Conservation (phyloP, 495 filamentous ascomycete genomes). For the Cairneyella variabilis region DNA sequence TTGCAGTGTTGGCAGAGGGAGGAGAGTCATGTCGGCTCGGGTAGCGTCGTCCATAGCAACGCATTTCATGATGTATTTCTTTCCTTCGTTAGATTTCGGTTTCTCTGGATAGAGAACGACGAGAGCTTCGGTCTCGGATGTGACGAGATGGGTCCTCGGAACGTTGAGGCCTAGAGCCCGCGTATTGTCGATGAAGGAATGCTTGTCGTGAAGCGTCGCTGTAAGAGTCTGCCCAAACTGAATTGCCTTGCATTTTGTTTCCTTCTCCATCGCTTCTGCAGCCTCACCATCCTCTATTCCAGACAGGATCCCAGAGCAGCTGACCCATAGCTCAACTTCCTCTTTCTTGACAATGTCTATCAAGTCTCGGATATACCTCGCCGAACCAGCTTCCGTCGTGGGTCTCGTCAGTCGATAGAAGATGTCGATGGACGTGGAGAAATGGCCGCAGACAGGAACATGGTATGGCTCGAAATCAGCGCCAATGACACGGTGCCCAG, state of each 20-base stretch:
- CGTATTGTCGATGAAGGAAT: slow-evolving; percentile 54
- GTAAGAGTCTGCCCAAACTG: slow-evolving; percentile 40
- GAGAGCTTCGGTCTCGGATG: slow-evolving; percentile 47
- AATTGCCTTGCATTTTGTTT: slow-evolving; percentile 57
- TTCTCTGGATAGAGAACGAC: slow-evolving; percentile 43
- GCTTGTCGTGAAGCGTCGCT: slow-evolving; percentile 50
- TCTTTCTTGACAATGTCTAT: slow-evolving; percentile 56
- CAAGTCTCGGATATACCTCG: slow-evolving; percentile 30
- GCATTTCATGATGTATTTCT: slow-evolving; percentile 60
- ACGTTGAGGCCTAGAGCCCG: slow-evolving; percentile 43
- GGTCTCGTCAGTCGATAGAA: slow-evolving; percentile 51
- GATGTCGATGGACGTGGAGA: slow-evolving; percentile 40
- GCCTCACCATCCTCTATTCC: slow-evolving; percentile 61
- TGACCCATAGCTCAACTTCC: slow-evolving; percentile 68
- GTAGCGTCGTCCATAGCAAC: slow-evolving; percentile 45
- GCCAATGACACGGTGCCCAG: slow-evolving; percentile 69
- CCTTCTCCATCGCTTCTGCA: slow-evolving; percentile 54
- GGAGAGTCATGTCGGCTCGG: slow-evolving; percentile 42
- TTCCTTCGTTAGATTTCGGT: slow-evolving; percentile 18
- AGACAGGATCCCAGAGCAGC: slow-evolving; percentile 57
- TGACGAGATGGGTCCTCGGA: slow-evolving; percentile 56
- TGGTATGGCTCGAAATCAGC: slow-evolving; percentile 56
- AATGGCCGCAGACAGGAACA: slow-evolving; percentile 35
- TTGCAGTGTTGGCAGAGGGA: slow-evolving; percentile 50
- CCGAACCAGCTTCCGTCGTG: slow-evolving; percentile 21